Percentiles rank a stretch among this genome's conserved stretches.
phyloP scores from a whole-genome alignment of 768 basidiomycete species.

The Auriscalpium orientale region DNA sequence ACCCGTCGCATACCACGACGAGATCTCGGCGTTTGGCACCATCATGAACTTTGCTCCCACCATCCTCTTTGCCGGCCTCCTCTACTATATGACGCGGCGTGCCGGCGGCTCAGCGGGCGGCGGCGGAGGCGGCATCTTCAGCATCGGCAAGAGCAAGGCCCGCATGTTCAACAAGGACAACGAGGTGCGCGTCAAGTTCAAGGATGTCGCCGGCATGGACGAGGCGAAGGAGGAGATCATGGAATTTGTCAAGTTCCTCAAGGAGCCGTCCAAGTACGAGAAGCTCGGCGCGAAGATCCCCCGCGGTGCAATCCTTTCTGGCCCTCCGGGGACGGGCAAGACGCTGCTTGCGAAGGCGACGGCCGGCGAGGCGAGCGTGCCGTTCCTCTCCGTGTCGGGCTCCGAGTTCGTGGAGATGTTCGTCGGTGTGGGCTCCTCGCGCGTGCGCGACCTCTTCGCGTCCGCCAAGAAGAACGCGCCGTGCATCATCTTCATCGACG shows the following conservation, averaged over 20 bases:
- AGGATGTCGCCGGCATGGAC: conserved; percentile 99
- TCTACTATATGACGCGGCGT: conserved; percentile 79
- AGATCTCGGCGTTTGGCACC: conserved; percentile 77
- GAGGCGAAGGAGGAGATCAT: conserved; percentile 99
- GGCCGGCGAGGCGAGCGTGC: conserved; percentile 94
- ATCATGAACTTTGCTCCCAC: conserved; percentile 93
- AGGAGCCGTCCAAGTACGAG: conserved; percentile 91
- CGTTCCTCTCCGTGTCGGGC: conserved; percentile 97
- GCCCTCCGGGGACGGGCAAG: conserved; percentile 97
- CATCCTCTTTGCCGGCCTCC: conserved; percentile 79
- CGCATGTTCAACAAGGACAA: conserved; percentile 97
- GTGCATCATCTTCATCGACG: conserved; percentile 98
- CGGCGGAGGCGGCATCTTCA: conserved; percentile 87
- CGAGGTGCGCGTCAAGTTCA: conserved; percentile 87
- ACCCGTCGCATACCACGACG: conserved; percentile 94
- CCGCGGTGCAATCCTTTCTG: conserved; percentile 89
- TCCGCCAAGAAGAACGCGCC: conserved; percentile 97
- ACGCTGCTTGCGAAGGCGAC: conserved; percentile 97
- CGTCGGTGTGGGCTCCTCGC: conserved; percentile 95
- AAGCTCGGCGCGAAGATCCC: conserved; percentile 97
- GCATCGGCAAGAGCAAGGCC: conserved; percentile 91
- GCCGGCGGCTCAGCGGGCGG: conserved; percentile 53
- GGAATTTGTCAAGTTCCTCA: conserved; percentile 99
- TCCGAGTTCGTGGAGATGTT: conserved; percentile 99
- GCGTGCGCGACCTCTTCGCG: conserved; percentile 95